Evolutionary conservation across 2,329 filamentous ascomycete species (phyloP), one percentile per base, ranked within the genome.

Genomic region (Alternaria sp.): DNA sequence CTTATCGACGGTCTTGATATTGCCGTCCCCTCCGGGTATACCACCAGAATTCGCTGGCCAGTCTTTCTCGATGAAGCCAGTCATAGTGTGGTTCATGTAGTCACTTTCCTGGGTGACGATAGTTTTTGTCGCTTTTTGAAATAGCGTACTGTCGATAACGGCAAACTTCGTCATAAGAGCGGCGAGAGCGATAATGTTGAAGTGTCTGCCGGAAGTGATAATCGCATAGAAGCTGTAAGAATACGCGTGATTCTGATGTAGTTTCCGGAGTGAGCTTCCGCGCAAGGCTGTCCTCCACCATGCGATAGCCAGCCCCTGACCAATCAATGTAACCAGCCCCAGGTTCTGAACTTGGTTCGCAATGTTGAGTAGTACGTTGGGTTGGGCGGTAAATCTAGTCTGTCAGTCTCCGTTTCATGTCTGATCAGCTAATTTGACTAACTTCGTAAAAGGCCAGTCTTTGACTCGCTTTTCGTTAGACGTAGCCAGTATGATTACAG

Each of bases 151-250:
- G 49, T 72, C 70, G 10, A 72, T 63, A 27, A 72, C 62, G 28
- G 70, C 70, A 20, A 72, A 71, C 34, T 72, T 72, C 0, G 70
- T 71, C 68, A 72, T 70, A 6, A 71, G 61, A 3, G 68, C 70
- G 9, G 70, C 70, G 14, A 72, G 62, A 9, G 70, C 70, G 22
- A 72, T 62, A 20, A 66, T 53, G 48, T 71, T 72, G 65, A 72
- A 72, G 49, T 70, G 64, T 22, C 45, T 59, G 0, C 67, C 68
- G 3, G 67, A 67, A 0, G 67, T 71, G 4, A 72, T 18, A 30
- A 71, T 69, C 5, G 68, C 62, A 32, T 69, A 70, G 52, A 71
- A 67, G 55, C 70, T 72, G 43, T 70, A 67, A 1, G 68, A 71
- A 43, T 69, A 72, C 40, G 68, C 70, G 34, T 72, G 68, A 38